A percentile compares a stretch with the other conserved stretches of the same genome.
Conservation (phyloP, 306 rosid genomes). For the Cucumis hystrix region DNA sequence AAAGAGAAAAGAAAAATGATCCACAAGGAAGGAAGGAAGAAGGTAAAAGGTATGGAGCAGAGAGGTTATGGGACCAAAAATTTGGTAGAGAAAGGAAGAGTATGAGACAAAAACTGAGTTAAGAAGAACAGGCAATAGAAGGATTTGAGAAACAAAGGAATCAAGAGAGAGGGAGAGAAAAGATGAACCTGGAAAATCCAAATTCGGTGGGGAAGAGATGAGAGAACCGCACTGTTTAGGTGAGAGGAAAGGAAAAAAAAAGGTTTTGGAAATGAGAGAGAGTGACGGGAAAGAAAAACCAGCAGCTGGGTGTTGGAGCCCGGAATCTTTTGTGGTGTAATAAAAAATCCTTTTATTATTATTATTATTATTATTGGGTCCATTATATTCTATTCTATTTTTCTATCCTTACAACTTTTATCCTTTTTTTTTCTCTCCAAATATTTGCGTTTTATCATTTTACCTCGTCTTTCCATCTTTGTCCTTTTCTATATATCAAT, state of each 20-base stretch:
- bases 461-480: background rate
- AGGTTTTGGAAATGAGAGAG: constrained; percentile 10
- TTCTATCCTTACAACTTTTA: background rate
- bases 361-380: background rate
- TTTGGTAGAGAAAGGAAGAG: background rate
- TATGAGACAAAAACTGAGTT: background rate
- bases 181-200: constrained; percentile 16
- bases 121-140: background rate
- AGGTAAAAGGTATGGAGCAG: background rate
- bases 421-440: background rate
- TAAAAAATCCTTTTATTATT: background rate
- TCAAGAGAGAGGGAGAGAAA: background rate
- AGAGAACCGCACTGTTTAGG: constrained; percentile 9
- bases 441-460: background rate
- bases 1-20: background rate
- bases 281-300: constrained; percentile 9
- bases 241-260: constrained; percentile 13
- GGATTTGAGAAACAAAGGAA: background rate
- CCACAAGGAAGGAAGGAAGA: background rate
- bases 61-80: background rate
- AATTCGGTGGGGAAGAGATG: background rate
- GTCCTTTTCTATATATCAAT: too few relatives aligned
- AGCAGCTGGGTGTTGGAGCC: constrained; percentile 15
- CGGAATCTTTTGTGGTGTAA: constrained; percentile 13
- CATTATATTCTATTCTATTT: too few relatives aligned